phyloP scores from a whole-genome alignment of 2,329 filamentous ascomycete genomes.

The Penicillium sumatraense region DNA sequence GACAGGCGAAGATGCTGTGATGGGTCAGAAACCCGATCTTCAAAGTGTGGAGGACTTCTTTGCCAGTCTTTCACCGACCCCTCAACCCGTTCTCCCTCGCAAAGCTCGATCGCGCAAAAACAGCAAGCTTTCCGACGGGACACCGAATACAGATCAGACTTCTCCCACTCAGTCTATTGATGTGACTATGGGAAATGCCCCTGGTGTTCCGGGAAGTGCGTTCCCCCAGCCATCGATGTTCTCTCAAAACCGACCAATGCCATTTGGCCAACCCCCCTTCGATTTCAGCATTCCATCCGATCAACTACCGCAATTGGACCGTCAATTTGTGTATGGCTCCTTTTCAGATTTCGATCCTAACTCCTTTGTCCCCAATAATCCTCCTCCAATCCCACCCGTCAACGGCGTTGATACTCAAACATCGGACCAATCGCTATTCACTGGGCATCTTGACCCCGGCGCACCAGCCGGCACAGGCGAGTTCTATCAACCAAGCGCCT shows the following conservation, averaged over 20 bases:
- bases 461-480: conserved; percentile 42
- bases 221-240: conserved; percentile 45
- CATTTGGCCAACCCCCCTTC: conserved; percentile 39
- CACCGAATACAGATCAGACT: conserved; percentile 30
- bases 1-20: conserved; percentile 80
- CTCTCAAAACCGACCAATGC: conserved; percentile 32
- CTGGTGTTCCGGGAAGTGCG: conserved; percentile 35
- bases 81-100: conserved; percentile 51
- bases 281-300: conserved; percentile 45
- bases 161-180: conserved; percentile 34
- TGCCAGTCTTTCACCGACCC: conserved; percentile 72
- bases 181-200: conserved; percentile 34
- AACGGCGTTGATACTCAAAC: conserved; percentile 29
- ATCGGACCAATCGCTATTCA: conserved; percentile 37
- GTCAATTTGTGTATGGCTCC: conserved; percentile 75
- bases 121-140: conserved; percentile 31
- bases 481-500: conserved; percentile 64
- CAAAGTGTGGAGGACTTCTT: conserved; percentile 96
- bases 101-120: conserved; percentile 39
- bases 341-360: conserved; percentile 62
- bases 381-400: conserved; percentile 32
- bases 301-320: conserved; percentile 70
- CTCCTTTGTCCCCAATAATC: conserved; percentile 35
- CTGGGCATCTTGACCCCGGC: conserved; percentile 39
- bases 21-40: conserved; percentile 87